These are phyloP conservation scores for Leavenworthia alabamica DNA, from an alignment of 345 rosid genomes.

Conservation along the genomic window DNA sequence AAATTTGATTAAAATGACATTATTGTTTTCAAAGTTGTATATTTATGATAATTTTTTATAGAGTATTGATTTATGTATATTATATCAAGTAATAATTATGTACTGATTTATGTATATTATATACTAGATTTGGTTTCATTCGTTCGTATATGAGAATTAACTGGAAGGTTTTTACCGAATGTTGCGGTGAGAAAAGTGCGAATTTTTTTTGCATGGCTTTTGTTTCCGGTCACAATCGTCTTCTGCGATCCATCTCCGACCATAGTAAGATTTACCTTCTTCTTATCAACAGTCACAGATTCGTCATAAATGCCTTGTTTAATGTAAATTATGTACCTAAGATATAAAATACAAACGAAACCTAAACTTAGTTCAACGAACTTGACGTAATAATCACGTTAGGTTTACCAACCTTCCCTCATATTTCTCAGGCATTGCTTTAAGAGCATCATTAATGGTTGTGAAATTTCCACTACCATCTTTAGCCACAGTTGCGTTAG, in stretches of 20 bases:
- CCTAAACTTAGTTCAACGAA: background rate
- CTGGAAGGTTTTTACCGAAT: slow-evolving; percentile 61
- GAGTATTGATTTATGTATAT: too few relatives aligned
- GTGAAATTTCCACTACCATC: slow-evolving; percentile 75
- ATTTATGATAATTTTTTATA: too few relatives aligned
- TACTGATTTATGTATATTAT: too few relatives aligned
- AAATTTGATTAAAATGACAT: too few relatives aligned
- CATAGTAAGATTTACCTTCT: slow-evolving; percentile 52
- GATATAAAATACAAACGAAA: slow-evolving; percentile 5
- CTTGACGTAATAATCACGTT: background rate
- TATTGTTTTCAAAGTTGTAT: too few relatives aligned
- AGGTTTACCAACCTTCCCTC: slow-evolving; percentile 44
- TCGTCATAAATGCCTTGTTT: slow-evolving; percentile 68
- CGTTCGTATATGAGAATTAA: too few relatives aligned
- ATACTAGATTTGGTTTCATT: too few relatives aligned
- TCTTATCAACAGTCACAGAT: slow-evolving; percentile 42
- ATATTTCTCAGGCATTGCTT: slow-evolving; percentile 48
- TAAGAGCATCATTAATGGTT: slow-evolving; percentile 56
- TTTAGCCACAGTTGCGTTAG: slow-evolving; percentile 62
- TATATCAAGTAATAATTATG: too few relatives aligned
- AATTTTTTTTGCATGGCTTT: slow-evolving; percentile 48
- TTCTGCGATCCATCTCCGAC: slow-evolving; percentile 82
- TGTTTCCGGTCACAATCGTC: slow-evolving; percentile 58
- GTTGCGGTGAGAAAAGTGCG: slow-evolving; percentile 55
- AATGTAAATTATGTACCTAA: slow-evolving; percentile 64